These are phyloP conservation scores for Metrosideros polymorpha DNA, from an alignment of 441 rosid genomes.

Conservation along the genomic window DNA sequence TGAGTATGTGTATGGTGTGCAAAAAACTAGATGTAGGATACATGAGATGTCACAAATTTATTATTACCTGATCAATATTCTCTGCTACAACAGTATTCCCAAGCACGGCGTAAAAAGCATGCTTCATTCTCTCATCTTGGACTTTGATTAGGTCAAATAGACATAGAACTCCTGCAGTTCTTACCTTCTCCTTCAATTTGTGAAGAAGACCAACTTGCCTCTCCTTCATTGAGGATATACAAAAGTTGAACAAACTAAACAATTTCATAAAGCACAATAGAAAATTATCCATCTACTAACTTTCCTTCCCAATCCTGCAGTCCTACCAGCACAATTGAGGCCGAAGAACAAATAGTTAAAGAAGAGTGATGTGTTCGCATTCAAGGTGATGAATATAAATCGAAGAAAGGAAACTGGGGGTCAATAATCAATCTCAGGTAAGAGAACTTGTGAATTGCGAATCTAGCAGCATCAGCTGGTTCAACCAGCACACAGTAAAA, in stretches of 20 bases:
- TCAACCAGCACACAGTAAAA: not conserved
- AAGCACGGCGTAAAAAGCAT: constrained; percentile 84
- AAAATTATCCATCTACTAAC: not conserved
- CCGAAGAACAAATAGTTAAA: not conserved
- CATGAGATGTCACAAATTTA: not conserved
- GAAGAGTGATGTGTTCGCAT: not conserved
- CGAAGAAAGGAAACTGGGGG: not conserved
- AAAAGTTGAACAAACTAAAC: not conserved
- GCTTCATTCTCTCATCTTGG: constrained; percentile 83
- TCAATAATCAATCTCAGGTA: not conserved
- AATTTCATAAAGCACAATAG: not conserved
- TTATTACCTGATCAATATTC: constrained; percentile 81
- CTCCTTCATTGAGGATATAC: constrained; percentile 43
- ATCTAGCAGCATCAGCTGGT: not conserved
- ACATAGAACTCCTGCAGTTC: constrained; percentile 78
- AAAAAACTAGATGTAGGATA: not conserved
- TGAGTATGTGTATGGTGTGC: not conserved
- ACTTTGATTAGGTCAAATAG: constrained; percentile 87
- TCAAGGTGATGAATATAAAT: not conserved
- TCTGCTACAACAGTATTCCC: constrained; percentile 80
- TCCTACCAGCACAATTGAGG: not conserved
- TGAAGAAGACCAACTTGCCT: constrained; percentile 57
- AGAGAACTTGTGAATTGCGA: not conserved
- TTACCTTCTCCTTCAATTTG: constrained; percentile 51
- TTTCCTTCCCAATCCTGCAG: not conserved